These are phyloP conservation scores for Botrytis medusae DNA, from an alignment of 2,329 filamentous ascomycete species.

Conservation along the genomic window DNA sequence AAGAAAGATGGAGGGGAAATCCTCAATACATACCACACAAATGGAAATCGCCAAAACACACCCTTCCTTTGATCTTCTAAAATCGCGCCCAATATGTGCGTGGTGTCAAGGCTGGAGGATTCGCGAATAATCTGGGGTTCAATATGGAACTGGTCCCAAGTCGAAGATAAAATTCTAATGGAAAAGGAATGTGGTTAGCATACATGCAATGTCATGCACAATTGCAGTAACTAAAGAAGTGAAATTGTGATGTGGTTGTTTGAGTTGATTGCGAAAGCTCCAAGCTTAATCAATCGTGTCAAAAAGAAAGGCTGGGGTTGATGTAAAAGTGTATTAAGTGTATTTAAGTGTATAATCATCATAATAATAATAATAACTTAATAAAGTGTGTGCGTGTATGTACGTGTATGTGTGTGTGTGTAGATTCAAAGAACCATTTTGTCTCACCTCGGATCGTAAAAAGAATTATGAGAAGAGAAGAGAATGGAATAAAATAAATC, in stretches of 20 bases:
- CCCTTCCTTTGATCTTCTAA: constrained; percentile 22
- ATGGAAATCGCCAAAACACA: constrained; percentile 25
- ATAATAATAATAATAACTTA: neutral
- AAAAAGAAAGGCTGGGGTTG: constrained; percentile 33
- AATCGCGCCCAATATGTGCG: constrained; percentile 29
- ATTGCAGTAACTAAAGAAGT: constrained; percentile 15
- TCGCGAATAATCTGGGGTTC: constrained; percentile 30
- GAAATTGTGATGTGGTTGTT: constrained; percentile 20
- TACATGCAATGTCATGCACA: constrained; percentile 25
- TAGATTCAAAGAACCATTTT: constrained; percentile 19
- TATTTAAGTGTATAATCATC: too few relatives aligned
- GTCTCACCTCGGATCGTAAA: constrained; percentile 37
- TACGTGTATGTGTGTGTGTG: neutral
- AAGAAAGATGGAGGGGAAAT: neutral
- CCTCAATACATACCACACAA: constrained; percentile 25
- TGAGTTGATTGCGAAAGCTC: constrained; percentile 25
- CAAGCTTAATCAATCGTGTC: constrained; percentile 31
- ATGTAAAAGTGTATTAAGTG: neutral
- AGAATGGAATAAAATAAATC: neutral
- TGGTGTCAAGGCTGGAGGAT: constrained; percentile 25
- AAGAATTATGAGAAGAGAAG: constrained; percentile 22
- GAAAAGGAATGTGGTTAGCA: constrained; percentile 30
- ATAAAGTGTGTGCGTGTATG: neutral
- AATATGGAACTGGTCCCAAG: constrained; percentile 27
- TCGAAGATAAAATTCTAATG: constrained; percentile 29